A percentile compares a stretch with the other conserved stretches of the same genome.
Evolutionary conservation across 2,329 filamentous ascomycete genomes (phyloP).

Genomic region (Lachnellula hyalina): DNA sequence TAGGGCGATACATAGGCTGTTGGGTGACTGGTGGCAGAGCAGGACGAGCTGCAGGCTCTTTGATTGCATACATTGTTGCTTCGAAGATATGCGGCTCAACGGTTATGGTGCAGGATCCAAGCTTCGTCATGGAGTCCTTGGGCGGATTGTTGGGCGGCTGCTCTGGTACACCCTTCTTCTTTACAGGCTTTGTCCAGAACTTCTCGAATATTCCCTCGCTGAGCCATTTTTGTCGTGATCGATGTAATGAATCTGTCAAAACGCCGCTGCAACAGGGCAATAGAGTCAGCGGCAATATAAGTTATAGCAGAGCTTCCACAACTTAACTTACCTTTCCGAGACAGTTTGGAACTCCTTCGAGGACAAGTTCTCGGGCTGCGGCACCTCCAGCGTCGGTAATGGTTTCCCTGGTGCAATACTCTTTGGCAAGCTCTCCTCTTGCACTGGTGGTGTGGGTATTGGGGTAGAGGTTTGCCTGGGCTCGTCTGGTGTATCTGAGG

Average conservation of each 20-base stretch:
- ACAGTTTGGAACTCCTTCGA: conserved; percentile 66
- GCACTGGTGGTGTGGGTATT: conserved; percentile 28
- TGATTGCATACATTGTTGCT: conserved; percentile 67
- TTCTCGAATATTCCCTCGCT: conserved; percentile 68
- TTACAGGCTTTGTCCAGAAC: conserved; percentile 70
- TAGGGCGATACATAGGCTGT: conserved; percentile 42
- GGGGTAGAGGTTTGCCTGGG: conserved; percentile 44
- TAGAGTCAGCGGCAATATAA: conserved; percentile 9
- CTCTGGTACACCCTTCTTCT: conserved; percentile 61
- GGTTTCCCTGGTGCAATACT: conserved; percentile 61
- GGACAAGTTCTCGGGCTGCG: conserved; percentile 60
- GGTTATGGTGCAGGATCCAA: conserved; percentile 68
- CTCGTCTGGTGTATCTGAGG: conserved; percentile 46
- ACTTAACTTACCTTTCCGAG: conserved; percentile 56
- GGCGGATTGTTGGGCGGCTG: conserved; percentile 58
- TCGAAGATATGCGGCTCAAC: conserved; percentile 78
- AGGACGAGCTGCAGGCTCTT: conserved; percentile 52
- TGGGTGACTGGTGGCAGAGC: conserved; percentile 32
- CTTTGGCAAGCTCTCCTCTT: conserved; percentile 49
- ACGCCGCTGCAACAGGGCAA: conserved; percentile 53
- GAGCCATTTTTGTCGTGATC: conserved; percentile 70
- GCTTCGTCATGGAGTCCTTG: conserved; percentile 66
- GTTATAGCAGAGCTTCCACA: neutral
- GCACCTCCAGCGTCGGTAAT: conserved; percentile 62
- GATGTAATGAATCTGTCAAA: conserved; percentile 64